These are phyloP conservation scores for Curvularia sp. DNA, from an alignment of 2,329 filamentous ascomycete species.

Conservation along the genomic window DNA sequence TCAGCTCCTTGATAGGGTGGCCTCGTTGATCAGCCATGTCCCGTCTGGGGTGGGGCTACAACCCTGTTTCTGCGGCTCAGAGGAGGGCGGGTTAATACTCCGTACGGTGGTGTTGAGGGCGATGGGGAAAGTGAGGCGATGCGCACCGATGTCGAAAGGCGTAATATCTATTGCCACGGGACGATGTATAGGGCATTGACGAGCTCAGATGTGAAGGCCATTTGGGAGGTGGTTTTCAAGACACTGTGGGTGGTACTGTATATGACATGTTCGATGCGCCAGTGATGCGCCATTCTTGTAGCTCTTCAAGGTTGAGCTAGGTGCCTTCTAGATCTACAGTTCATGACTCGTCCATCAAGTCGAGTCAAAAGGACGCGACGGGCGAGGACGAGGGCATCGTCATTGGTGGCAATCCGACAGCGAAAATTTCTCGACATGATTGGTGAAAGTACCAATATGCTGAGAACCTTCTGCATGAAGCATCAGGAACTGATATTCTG, in stretches of 20 bases:
- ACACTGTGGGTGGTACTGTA: constrained; percentile 14
- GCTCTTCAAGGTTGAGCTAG: background rate
- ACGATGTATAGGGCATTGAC: constrained; percentile 26
- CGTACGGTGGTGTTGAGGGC: constrained; percentile 20
- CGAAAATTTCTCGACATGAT: constrained; percentile 19
- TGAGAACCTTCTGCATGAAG: constrained; percentile 22
- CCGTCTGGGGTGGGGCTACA: constrained; percentile 15
- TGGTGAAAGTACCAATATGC: constrained; percentile 17
- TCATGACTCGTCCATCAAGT: constrained; percentile 10
- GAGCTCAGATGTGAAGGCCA: constrained; percentile 19
- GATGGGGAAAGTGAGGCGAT: constrained; percentile 25
- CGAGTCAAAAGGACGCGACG: constrained; percentile 8
- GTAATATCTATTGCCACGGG: constrained; percentile 13
- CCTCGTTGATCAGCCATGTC: constrained; percentile 15
- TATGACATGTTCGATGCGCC: constrained; percentile 16
- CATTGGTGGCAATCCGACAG: constrained; percentile 19
- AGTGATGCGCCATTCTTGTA: background rate
- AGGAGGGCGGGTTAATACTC: constrained; percentile 14
- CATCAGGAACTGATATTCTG: constrained; percentile 33
- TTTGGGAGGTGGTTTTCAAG: constrained; percentile 26
- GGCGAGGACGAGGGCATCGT: constrained; percentile 28
- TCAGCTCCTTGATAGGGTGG: constrained; percentile 7
- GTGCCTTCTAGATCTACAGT: constrained; percentile 7
- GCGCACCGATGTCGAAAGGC: constrained; percentile 21
- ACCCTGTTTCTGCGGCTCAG: constrained; percentile 22